Base-by-base conservation (phyloP, 1,139 yeast species). In the Magnusiomyces tetraspermus region DNA sequence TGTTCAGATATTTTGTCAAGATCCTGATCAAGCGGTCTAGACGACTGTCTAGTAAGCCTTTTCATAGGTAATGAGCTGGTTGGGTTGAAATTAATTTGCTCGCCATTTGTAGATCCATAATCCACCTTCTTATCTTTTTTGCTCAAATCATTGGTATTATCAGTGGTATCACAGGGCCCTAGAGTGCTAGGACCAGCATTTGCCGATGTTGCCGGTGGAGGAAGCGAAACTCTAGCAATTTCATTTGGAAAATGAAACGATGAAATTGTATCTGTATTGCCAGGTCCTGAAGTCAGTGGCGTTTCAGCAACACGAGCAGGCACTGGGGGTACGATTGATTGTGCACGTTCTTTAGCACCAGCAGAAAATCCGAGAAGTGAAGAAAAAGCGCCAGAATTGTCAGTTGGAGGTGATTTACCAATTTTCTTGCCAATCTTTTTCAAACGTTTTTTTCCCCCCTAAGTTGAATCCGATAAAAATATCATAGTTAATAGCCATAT, bases 391-490 rank as follows among this genome's bases (percentile, higher is more conserved):
- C 21, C 24, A 41, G 37, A 26, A 40, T 52, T 50, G 62, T 58
- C 5, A 61, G 51, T 33, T 45, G 45, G 13, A 58, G 55, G 45
- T 41, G 31, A 46, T 19, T 24, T 40, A 28, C 26, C n/a, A 28
- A 21, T 11, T 17, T 48, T 46, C 54, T 65, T 66, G 6, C 58
- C 58, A n/a, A 77, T 61, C 58, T 73, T 74, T 63, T 79, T 79
- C 45, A 82, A 71, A 60, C 74, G 73, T 68, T 79, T 79, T 67
- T 81, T 81, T 21, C 85, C 85, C 28, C 60, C 64, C 66, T 63
- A 52, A 23, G 46, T 8, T 23, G 8, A 40, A 42, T 23, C 11
- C 31, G 15, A 41, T 40, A 45, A n/a, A n/a, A 42, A 19, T 23
- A 10, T 22, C n/a, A 10, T 8, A 33, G 23, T 17, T 23, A 49